A percentile compares a stretch with the other conserved stretches of the same genome.
Conservation (phyloP, 208 protist genomes). For the Leishmania braziliensis region DNA sequence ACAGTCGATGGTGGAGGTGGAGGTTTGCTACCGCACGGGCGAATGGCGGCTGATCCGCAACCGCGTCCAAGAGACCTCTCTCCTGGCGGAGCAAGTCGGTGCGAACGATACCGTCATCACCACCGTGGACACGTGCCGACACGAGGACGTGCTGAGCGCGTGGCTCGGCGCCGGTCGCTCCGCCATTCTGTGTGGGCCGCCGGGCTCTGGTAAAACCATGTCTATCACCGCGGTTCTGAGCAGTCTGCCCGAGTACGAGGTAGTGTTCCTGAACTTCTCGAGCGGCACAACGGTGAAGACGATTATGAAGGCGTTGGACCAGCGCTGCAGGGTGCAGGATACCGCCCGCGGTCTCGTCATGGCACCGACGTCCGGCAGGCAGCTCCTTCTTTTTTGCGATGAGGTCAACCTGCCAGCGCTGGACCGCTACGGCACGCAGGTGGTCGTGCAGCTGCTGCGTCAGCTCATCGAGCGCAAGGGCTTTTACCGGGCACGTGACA, state of each 20-base stretch:
- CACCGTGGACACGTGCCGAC: constrained; percentile 98
- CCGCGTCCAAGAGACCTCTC: constrained; percentile 79
- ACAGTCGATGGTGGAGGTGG: constrained; percentile 80
- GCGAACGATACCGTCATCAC: constrained; percentile 96
- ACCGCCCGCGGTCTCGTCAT: constrained; percentile 93
- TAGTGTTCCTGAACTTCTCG: constrained; percentile 99
- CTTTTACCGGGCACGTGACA: constrained; percentile 93
- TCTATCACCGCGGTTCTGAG: constrained; percentile 94
- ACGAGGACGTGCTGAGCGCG: constrained; percentile 95
- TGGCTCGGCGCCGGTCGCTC: constrained; percentile 95
- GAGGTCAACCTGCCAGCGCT: constrained; percentile 98
- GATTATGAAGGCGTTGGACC: constrained; percentile 97
- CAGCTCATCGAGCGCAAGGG: constrained; percentile 98
- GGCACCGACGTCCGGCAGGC: constrained; percentile 88
- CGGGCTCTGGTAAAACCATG: constrained; percentile 99
- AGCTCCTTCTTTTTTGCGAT: constrained; percentile 99
- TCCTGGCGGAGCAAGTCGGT: constrained; percentile 92
- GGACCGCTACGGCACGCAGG: constrained; percentile 98
- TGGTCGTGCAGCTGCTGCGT: constrained; percentile 97
- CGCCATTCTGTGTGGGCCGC: constrained; percentile 97
- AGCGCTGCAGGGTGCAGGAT: constrained; percentile 95
- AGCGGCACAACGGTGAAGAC: constrained; percentile 95
- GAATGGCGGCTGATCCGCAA: constrained; percentile 81
- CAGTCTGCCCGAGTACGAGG: constrained; percentile 91
- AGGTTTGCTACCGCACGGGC: constrained; percentile 76